phyloP scores from a whole-genome alignment of 495 filamentous ascomycete species.

The Lentithecium fluviatile region DNA sequence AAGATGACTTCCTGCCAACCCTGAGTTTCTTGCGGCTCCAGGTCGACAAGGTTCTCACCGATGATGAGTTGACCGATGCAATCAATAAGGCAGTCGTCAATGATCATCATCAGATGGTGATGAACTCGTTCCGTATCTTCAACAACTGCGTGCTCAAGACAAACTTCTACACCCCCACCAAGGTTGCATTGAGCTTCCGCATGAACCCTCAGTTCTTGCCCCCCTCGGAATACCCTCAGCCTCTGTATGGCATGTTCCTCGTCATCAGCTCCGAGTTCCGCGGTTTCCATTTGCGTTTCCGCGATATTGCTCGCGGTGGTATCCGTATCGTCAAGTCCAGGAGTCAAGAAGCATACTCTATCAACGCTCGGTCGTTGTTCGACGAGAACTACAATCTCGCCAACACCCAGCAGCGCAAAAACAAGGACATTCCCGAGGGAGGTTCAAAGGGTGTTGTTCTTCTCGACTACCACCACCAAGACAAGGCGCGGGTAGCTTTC shows the following conservation, averaged over 20 bases:
- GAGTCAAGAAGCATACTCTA: slow-evolving; percentile 89
- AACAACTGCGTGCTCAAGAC: slow-evolving; percentile 90
- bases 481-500: slow-evolving; percentile 86
- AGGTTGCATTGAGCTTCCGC: slow-evolving; percentile 96
- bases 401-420: slow-evolving; percentile 98
- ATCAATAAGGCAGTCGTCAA: slow-evolving; percentile 81
- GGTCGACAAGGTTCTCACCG: slow-evolving; percentile 73
- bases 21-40: slow-evolving; percentile 73
- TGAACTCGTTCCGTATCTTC: slow-evolving; percentile 95
- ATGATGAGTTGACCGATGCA: slow-evolving; percentile 71
- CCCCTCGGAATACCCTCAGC: slow-evolving; percentile 86
- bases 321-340: slow-evolving; percentile 98
- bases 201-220: slow-evolving; percentile 88
- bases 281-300: slow-evolving; percentile 95
- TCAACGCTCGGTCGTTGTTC: slow-evolving; percentile 93
- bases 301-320: slow-evolving; percentile 93
- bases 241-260: slow-evolving; percentile 96
- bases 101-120: slow-evolving; percentile 97
- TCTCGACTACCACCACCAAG: slow-evolving; percentile 88
- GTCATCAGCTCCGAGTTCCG: slow-evolving; percentile 95
- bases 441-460: slow-evolving; percentile 98
- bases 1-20: slow-evolving; percentile 78
- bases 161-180: slow-evolving; percentile 99
- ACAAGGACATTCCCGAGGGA: slow-evolving; percentile 99
- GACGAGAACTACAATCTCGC: slow-evolving; percentile 98